phyloP scores from a whole-genome alignment of 2,329 filamentous ascomycete species.

The Arachnomyces sp. region DNA sequence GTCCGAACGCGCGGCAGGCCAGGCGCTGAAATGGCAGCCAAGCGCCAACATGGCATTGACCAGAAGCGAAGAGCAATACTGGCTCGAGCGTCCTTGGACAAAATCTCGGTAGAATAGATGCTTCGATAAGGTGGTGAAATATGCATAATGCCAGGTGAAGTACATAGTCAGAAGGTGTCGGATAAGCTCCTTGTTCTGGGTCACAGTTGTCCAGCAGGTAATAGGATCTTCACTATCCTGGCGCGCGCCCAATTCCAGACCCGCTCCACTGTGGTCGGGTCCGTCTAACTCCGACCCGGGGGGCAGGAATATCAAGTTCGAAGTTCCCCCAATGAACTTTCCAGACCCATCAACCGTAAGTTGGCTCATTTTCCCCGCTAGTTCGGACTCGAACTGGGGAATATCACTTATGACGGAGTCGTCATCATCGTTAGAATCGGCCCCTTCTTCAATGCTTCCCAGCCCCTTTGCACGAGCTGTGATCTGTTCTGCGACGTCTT shows the following conservation, averaged over 20 bases:
- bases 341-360: slow-evolving; percentile 77
- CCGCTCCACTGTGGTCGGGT: slow-evolving; percentile 30
- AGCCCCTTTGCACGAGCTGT: slow-evolving; percentile 44
- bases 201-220: slow-evolving; percentile 81
- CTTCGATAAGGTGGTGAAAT: slow-evolving; percentile 86
- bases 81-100: slow-evolving; percentile 56
- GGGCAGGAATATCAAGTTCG: slow-evolving; percentile 77
- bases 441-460: slow-evolving; percentile 29
- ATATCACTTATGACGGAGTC: slow-evolving; percentile 31
- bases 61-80: slow-evolving; percentile 79
- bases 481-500: slow-evolving; percentile 55
- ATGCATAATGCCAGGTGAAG: slow-evolving; percentile 95
- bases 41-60: slow-evolving; percentile 92
- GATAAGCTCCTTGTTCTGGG: slow-evolving; percentile 67
- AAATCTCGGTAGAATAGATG: slow-evolving; percentile 83
- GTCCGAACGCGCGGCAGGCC: slow-evolving; percentile 61
- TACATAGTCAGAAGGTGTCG: slow-evolving; percentile 93
- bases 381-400: slow-evolving; percentile 60
- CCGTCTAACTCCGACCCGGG: slow-evolving; percentile 39
- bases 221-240: slow-evolving; percentile 58
- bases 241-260: slow-evolving; percentile 39
- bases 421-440: slow-evolving; percentile 27
- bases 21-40: slow-evolving; percentile 84
- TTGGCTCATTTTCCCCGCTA: slow-evolving; percentile 90
- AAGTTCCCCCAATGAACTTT: slow-evolving; percentile 88